Evolutionary conservation across 2,329 filamentous ascomycete species (phyloP), one percentile per base, ranked within the genome.

Genomic region (Helicocarpus griseus): DNA sequence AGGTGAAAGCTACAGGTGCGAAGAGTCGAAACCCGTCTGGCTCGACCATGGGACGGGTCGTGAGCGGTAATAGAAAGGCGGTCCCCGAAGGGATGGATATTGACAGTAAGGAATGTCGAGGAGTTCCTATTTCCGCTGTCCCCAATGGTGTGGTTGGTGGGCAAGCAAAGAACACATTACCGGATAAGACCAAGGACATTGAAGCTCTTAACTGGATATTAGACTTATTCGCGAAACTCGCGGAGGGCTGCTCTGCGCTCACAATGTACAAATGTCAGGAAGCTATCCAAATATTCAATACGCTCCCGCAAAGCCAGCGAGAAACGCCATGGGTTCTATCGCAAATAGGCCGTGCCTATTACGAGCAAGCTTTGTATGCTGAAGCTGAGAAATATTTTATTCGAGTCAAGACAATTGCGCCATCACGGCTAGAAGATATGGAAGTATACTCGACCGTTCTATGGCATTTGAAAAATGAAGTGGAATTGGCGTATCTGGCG

Each of bases 371-470:
- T 8, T 80, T 85, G 58, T 96, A 97, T 64, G 74, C 76, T 2
- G 88, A 95, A 56, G 89, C 93, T 2, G 91, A 95, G 65, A 88
- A 86, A 57, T 86, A 84, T 61, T 98, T 95, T 67, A 78, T 82
- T 53, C 82, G 83, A 51, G 80, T 98, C 58, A 83, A 89, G 48
- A 80, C 85, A 29, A 77, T 93, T 58, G 84, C 87, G 11, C 91
- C 91, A 1, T 87, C 87, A 1, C 82, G 88, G 3, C 77, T 94
- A 41, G 86, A 95, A 64, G 90, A 96, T 63, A 96, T 97, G 90
- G 93, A 98, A 65, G 84, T 97, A 33, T 98, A 95, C 70, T 97
- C 91, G 13, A 98, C 93, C 0, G 85, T 95, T n/a, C 77, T 98
- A n/a, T 98, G 94, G 93, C 90, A 96, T 67, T 73, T 96, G 56